phyloP scores from a whole-genome alignment of 2,329 filamentous ascomycete species.

The Penicillium sp. region DNA sequence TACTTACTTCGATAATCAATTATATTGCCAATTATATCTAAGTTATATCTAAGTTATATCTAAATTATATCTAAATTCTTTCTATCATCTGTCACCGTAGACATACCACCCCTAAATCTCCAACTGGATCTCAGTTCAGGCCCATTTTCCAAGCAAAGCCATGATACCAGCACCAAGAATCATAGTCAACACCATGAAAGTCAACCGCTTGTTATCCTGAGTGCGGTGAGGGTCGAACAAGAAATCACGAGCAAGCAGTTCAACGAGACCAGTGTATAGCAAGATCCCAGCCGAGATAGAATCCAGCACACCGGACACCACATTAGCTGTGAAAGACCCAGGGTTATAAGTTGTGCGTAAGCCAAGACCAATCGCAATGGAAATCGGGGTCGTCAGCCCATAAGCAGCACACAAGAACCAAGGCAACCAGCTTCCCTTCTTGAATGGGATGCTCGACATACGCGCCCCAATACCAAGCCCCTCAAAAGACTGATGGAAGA shows the following conservation, averaged over 20 bases:
- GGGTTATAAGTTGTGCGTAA: constrained; percentile 46
- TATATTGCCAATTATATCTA: background rate
- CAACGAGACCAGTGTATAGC: constrained; percentile 52
- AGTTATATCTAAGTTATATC: background rate
- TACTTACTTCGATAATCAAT: background rate
- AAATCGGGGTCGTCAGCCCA: constrained; percentile 53
- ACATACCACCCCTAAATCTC: background rate
- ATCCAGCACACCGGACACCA: constrained; percentile 49
- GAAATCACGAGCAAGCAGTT: constrained; percentile 51
- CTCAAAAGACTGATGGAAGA: constrained; percentile 65
- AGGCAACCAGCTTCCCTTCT: constrained; percentile 46
- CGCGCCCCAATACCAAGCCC: constrained; percentile 62
- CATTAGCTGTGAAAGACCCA: constrained; percentile 42
- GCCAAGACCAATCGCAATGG: constrained; percentile 50
- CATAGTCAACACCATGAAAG: constrained; percentile 44
- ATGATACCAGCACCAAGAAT: constrained; percentile 47
- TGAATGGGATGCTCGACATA: constrained; percentile 57
- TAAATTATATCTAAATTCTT: background rate
- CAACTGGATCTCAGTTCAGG: constrained; percentile 23
- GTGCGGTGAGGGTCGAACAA: constrained; percentile 50
- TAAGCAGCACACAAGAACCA: constrained; percentile 52
- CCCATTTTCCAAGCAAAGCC: constrained; percentile 54
- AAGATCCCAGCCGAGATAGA: constrained; percentile 50
- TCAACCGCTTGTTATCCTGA: constrained; percentile 36
- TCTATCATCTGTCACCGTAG: background rate